These are phyloP conservation scores for Spathaspora jeffriesii DNA, from an alignment of 1,139 yeast genomes.

Conservation along the genomic window DNA sequence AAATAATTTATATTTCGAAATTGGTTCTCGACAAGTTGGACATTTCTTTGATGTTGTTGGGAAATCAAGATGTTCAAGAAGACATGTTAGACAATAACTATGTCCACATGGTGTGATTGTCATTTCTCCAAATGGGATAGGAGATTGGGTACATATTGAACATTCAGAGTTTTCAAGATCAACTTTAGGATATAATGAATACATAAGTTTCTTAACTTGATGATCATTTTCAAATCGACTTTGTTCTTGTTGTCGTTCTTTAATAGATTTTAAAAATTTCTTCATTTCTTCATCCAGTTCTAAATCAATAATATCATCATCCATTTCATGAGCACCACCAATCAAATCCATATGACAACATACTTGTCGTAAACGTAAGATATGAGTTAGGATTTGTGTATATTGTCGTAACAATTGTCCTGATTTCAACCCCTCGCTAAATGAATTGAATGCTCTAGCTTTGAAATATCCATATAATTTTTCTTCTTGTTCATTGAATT, in stretches of 20 bases:
- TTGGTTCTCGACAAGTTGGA: constrained; percentile 57
- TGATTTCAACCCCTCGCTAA: constrained; percentile 86
- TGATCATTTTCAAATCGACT: constrained; percentile 34
- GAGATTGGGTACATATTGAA: constrained; percentile 75
- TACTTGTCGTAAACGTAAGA: constrained; percentile 95
- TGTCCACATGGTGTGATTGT: constrained; percentile 83
- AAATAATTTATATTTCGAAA: constrained; percentile 46
- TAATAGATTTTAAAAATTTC: constrained; percentile 16
- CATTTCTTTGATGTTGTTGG: constrained; percentile 45
- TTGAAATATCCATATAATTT: constrained; percentile 88
- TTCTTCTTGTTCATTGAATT: constrained; percentile 91
- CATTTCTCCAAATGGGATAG: constrained; percentile 56
- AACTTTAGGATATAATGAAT: constrained; percentile 20
- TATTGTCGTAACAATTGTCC: constrained; percentile 95
- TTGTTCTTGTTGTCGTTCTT: constrained; percentile 10
- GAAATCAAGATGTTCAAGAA: constrained; percentile 68
- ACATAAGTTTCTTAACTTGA: constrained; percentile 30
- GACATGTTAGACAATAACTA: constrained; percentile 71
- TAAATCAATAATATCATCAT: constrained; percentile 26
- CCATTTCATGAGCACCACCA: constrained; percentile 42
- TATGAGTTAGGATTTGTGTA: constrained; percentile 93
- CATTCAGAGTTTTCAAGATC: constrained; percentile 67
- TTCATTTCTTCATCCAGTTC: constrained; percentile 16
- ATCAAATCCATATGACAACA: constrained; percentile 97
- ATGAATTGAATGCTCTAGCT: constrained; percentile 82